phyloP scores from a whole-genome alignment of 75 land plant species.

The Selaginella moellendorffii region DNA sequence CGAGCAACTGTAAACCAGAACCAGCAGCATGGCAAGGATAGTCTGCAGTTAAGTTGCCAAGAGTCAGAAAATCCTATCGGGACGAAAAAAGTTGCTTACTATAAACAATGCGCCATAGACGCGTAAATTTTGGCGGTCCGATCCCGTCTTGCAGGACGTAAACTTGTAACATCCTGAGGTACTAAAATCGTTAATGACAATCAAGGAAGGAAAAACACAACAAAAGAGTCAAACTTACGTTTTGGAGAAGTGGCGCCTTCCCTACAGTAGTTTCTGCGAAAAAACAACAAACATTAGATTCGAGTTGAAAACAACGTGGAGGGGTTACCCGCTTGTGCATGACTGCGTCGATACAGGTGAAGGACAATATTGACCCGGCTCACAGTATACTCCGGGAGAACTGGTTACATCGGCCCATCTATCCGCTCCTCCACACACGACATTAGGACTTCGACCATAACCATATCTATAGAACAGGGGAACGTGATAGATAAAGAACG shows the following conservation, averaged over 20 bases:
- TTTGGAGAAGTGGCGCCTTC: background rate
- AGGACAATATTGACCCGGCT: background rate
- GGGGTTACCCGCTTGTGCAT: background rate
- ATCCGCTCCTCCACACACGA: conserved; percentile 4
- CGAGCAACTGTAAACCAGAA: background rate
- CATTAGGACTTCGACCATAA: background rate
- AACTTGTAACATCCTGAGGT: background rate
- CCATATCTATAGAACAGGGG: background rate
- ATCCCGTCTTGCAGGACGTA: background rate
- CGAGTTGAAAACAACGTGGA: background rate
- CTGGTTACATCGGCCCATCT: background rate
- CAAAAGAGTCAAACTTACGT: background rate
- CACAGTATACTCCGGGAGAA: background rate
- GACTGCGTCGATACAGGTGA: background rate
- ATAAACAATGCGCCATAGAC: background rate
- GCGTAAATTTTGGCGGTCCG: background rate
- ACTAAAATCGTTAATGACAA: background rate
- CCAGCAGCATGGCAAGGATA: background rate
- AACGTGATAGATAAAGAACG: background rate
- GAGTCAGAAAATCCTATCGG: background rate
- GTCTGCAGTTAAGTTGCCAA: background rate
- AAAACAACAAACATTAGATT: background rate
- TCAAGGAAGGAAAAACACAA: background rate
- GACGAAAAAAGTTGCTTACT: background rate
- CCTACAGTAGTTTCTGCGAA: background rate